phyloP scores from a whole-genome alignment of 768 basidiomycete genomes.

The Lepiota brunneoincarnata region DNA sequence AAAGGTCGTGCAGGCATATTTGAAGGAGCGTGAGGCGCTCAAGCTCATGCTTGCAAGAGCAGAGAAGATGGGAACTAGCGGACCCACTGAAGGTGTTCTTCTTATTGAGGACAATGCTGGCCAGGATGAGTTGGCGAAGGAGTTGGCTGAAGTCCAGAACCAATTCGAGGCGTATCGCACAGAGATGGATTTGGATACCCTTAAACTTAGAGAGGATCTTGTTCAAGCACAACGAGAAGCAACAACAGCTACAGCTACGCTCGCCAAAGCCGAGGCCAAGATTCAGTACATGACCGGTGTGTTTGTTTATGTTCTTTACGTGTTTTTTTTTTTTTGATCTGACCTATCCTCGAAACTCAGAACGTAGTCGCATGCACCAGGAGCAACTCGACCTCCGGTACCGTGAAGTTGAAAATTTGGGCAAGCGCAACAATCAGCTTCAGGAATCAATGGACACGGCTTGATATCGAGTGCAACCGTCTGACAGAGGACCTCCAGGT shows the following conservation, averaged over 20 bases:
- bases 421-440: conserved; percentile 68
- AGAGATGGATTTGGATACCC: conserved; percentile 80
- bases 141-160: conserved; percentile 69
- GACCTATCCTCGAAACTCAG: conserved; percentile 29
- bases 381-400: conserved; percentile 63
- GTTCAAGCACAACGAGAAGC: conserved; percentile 62
- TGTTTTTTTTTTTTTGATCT: conserved; percentile 10
- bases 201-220: conserved; percentile 70
- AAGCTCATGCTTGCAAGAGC: conserved; percentile 67
- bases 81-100: conserved; percentile 16
- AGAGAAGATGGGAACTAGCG: conserved; percentile 28
- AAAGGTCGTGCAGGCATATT: conserved; percentile 70
- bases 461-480: conserved; percentile 73
- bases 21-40: conserved; percentile 87
- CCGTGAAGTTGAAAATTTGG: conserved; percentile 63
- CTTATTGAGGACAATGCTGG: conserved; percentile 2
- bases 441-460: conserved; percentile 70
- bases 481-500: conserved; percentile 63
- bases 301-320: conserved; percentile 20
- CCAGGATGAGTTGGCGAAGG: conserved; percentile 43
- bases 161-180: conserved; percentile 79
- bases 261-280: conserved; percentile 85
- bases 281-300: conserved; percentile 74
- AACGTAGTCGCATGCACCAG: conserved; percentile 68
- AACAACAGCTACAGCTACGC: conserved; percentile 56